These are phyloP conservation scores for Cryptococcus sp. DNA, from an alignment of 1,284 basidiomycete species.

Conservation along the genomic window DNA sequence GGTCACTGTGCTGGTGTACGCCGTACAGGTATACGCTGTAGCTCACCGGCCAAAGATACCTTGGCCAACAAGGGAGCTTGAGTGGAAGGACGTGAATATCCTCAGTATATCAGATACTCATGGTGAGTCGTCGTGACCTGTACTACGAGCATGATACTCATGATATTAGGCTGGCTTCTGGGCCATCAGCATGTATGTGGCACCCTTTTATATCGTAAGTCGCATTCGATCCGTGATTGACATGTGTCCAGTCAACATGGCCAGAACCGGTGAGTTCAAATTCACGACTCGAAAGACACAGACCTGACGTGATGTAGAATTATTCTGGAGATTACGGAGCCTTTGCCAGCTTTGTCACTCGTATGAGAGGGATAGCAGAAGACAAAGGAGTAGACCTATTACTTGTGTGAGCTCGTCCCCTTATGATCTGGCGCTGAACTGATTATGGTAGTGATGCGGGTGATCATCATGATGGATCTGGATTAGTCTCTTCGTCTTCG, in stretches of 20 bases:
- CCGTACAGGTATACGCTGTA: background rate
- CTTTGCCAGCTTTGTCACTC: constrained; percentile 71
- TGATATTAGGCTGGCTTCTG: constrained; percentile 38
- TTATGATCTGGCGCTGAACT: constrained; percentile 3
- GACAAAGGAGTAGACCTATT: constrained; percentile 40
- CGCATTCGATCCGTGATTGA: background rate
- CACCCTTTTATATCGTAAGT: background rate
- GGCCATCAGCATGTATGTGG: constrained; percentile 46
- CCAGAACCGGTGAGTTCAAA: constrained; percentile 42
- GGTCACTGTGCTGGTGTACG: no score
- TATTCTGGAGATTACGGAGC: constrained; percentile 67
- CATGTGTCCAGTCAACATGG: constrained; percentile 38
- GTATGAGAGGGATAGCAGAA: constrained; percentile 68
- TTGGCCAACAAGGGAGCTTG: constrained; percentile 31
- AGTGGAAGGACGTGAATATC: constrained; percentile 47
- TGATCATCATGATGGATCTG: constrained; percentile 68
- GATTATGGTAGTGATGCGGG: constrained; percentile 35
- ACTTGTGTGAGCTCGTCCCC: constrained; percentile 23
- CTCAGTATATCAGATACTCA: constrained; percentile 45
- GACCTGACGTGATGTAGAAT: constrained; percentile 26
- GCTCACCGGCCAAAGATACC: constrained; percentile 16
- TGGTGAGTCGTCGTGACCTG: constrained; percentile 23
- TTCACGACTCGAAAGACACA: background rate
- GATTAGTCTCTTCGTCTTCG: constrained; percentile 26
- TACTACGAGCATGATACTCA: background rate